phyloP scores from a whole-genome alignment of 2,329 filamentous ascomycete species.

The Ilyonectria sp. region DNA sequence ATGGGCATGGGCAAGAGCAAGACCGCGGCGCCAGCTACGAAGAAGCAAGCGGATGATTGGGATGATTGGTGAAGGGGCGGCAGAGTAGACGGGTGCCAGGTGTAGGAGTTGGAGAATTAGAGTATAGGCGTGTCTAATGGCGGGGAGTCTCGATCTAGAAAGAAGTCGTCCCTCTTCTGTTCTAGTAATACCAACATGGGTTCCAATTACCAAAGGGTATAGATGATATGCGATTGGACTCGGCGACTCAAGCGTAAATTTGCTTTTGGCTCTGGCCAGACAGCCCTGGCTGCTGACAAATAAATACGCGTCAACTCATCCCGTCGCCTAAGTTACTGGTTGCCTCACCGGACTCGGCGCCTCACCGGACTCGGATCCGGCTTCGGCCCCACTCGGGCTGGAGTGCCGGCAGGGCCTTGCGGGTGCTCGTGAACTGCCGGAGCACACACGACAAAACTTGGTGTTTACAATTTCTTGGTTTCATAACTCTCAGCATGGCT shows the following conservation, averaged over 20 bases:
- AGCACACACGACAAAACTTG: too few relatives aligned
- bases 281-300: too few relatives aligned
- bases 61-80: conserved; percentile 70
- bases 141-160: conserved; percentile 33
- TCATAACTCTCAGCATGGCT: too few relatives aligned
- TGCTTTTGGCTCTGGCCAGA: too few relatives aligned
- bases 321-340: too few relatives aligned
- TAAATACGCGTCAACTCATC: too few relatives aligned
- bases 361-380: too few relatives aligned
- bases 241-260: not conserved
- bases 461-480: too few relatives aligned
- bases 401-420: too few relatives aligned
- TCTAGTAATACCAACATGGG: conserved; percentile 32
- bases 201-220: conserved; percentile 16
- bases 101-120: conserved; percentile 48
- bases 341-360: too few relatives aligned
- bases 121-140: conserved; percentile 48
- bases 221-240: not conserved
- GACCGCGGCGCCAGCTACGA: conserved; percentile 49
- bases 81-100: conserved; percentile 29
- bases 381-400: too few relatives aligned
- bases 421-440: too few relatives aligned
- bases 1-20: conserved; percentile 68
- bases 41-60: conserved; percentile 72
- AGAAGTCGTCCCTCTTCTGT: conserved; percentile 24